phyloP scores from a whole-genome alignment of 2,329 filamentous ascomycete species.

The Venturiaceae sp. region DNA sequence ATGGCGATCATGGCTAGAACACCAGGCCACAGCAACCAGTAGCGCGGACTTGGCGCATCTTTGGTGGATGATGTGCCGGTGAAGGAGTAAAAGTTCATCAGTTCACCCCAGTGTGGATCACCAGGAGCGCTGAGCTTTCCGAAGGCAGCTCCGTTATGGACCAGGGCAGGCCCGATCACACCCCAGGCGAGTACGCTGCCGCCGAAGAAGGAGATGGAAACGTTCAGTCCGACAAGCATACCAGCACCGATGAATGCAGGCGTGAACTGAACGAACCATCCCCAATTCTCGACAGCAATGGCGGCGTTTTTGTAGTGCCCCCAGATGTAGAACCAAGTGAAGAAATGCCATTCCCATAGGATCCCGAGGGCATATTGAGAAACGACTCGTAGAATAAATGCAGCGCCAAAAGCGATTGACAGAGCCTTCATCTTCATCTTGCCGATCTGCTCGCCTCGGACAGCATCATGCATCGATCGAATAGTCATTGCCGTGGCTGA shows the following conservation, averaged over 20 bases:
- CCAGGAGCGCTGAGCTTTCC: conserved; percentile 22
- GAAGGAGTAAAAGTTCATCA: conserved; percentile 31
- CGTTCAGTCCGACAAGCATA: conserved; percentile 50
- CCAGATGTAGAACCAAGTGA: conserved; percentile 46
- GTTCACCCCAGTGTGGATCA: conserved; percentile 35
- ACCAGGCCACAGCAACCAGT: conserved; percentile 44
- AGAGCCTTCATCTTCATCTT: conserved; percentile 49
- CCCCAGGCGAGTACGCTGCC: conserved; percentile 48
- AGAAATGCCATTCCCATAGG: conserved; percentile 48
- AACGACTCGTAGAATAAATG: conserved; percentile 44
- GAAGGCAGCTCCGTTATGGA: conserved; percentile 41
- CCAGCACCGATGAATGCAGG: conserved; percentile 52
- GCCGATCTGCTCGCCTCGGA: conserved; percentile 41
- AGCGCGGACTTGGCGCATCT: conserved; percentile 36
- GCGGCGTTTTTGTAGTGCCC: conserved; percentile 40
- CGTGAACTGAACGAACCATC: conserved; percentile 50
- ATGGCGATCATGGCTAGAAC: conserved; percentile 41
- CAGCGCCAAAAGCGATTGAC: conserved; percentile 38
- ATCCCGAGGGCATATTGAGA: conserved; percentile 51
- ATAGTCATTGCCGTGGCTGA: conserved; percentile 54
- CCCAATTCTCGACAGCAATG: conserved; percentile 49
- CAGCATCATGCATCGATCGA: conserved; percentile 50
- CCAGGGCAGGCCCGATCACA: conserved; percentile 47
- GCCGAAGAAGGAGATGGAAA: conserved; percentile 46
- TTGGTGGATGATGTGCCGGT: conserved; percentile 24